These are phyloP conservation scores for Cornus kousa DNA, from an alignment of 148 eudicot genomes.

Conservation along the genomic window DNA sequence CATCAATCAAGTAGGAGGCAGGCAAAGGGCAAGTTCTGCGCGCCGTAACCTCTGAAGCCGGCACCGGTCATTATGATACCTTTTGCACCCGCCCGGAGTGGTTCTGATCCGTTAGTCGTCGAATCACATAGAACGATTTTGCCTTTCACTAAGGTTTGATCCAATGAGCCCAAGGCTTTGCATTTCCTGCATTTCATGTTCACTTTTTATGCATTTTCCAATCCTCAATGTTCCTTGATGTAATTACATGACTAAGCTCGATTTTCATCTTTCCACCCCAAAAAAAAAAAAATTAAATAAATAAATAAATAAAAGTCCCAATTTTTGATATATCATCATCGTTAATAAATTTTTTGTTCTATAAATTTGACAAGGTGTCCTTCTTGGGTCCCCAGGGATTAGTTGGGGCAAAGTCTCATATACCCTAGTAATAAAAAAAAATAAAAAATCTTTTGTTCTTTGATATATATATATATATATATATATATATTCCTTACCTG, in stretches of 20 bases:
- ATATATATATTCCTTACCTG: conserved; percentile 8
- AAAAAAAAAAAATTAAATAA: no score
- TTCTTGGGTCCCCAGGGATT: no score
- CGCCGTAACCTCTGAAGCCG: neutral
- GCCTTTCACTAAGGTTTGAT: neutral
- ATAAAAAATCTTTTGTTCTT: no score
- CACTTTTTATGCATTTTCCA: neutral
- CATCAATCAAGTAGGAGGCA: conserved; percentile 3
- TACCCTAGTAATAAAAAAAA: no score
- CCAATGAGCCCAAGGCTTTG: neutral
- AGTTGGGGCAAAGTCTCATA: no score
- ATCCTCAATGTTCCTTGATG: neutral
- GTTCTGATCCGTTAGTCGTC: neutral
- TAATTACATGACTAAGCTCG: neutral
- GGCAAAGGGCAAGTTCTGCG: neutral
- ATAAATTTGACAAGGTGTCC: no score
- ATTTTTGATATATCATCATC: no score
- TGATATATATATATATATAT: no score
- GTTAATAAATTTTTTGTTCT: no score
- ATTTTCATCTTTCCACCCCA: no score
- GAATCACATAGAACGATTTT: neutral
- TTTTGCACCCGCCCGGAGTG: neutral
- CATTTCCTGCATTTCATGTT: neutral
- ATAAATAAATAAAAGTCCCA: no score
- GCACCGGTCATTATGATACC: neutral